Base-by-base conservation (phyloP, 108 stramenopile genomes). In the Cylindrotheca fusiformis region DNA sequence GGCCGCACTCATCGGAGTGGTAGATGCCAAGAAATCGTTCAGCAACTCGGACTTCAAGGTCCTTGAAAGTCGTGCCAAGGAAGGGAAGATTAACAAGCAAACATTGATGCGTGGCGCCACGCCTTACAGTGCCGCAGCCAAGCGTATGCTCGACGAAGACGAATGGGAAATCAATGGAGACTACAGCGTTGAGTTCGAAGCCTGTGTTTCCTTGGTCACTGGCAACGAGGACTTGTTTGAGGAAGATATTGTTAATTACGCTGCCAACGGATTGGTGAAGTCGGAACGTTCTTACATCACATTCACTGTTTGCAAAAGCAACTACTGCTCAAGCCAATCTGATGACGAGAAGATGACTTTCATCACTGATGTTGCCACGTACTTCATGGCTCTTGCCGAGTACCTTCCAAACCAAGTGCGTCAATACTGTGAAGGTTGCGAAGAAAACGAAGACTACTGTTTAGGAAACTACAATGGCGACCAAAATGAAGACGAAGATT, bases 231-330 rank as follows among this genome's bases (percentile, higher is more conserved):
- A 72, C 4, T 4, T 72, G 17, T 67, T 75, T 21, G 55, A 55
- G 5, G 51, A 58, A 17, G 57, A 80, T 32, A 30, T 80, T 0
- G 20, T 75, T 33, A 53, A 41, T 10, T 64, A 72, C 49, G 60
- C 61, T 5, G 23, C 53, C 21, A 30, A 26, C 27, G 83, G 78
- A 27, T 10, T 65, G 5, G 45, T 82, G 44, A 48, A 76, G 0
- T 57, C 83, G 18, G 72, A 76, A 26, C 81, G 81, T 62, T 79
- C 77, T 12, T 84, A 77, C 63, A 77, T 87, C 21, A 19, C 81
- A 10, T 87, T 87, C 68, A 72, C 84, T 52, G 71, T 79, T 4
- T 82, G 82, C 61, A 30, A 81, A 51, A 69, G 64, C 2, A 67
- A 58, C 18, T 48, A 76, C 48, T 82, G 81, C 65, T 68, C 62